phyloP scores from a whole-genome alignment of 176 grass and related monocot species.

The Carex cristatella region DNA sequence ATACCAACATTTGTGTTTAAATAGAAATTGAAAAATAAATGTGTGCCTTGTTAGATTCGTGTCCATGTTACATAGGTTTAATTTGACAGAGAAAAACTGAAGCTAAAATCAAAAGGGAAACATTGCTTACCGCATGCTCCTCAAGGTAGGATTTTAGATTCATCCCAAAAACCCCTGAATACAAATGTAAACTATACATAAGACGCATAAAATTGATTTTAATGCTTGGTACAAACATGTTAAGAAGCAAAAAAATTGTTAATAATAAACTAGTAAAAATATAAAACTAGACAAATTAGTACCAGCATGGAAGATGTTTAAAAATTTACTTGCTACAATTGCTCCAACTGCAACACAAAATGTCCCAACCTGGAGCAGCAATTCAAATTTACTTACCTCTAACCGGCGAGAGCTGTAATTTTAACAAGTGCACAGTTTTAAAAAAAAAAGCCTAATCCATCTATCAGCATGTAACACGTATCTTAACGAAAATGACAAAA shows the following conservation, averaged over 20 bases:
- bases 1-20: not conserved
- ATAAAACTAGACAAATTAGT: not conserved
- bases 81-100: slow-evolving; percentile 2
- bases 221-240: not conserved
- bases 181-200: not conserved
- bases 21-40: not conserved
- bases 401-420: slow-evolving; percentile 76
- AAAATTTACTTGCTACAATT: slow-evolving; percentile 73
- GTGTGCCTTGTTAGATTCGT: not conserved
- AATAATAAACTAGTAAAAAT: not conserved
- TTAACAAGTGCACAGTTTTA: slow-evolving; percentile 20
- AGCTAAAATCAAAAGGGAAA: slow-evolving; percentile 6
- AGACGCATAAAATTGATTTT: not conserved
- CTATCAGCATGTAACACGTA: not conserved
- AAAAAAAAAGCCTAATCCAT: not conserved
- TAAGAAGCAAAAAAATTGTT: not conserved
- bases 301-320: not conserved
- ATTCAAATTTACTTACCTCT: slow-evolving; percentile 87
- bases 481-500: not conserved
- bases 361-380: slow-evolving; percentile 95
- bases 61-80: not conserved
- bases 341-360: slow-evolving; percentile 90
- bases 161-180: slow-evolving; percentile 95
- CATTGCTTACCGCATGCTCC: slow-evolving; percentile 55
- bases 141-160: slow-evolving; percentile 88